These are phyloP conservation scores for Rhodotorula kratochvilovae DNA, from an alignment of 768 basidiomycete genomes.

Conservation along the genomic window DNA sequence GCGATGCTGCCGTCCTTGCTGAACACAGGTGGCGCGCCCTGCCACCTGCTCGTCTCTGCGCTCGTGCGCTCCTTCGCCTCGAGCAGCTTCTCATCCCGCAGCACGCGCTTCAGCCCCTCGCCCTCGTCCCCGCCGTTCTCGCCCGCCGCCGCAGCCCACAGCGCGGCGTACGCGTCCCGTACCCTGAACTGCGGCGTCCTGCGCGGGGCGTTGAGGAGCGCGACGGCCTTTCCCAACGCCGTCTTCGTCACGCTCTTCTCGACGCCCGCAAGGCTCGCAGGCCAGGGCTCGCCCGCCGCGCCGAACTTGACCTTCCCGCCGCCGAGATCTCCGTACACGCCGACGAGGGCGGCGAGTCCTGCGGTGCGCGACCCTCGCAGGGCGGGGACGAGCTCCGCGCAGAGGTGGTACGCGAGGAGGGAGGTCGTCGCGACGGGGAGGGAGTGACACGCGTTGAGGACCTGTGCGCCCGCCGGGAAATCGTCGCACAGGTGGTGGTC, in stretches of 20 bases:
- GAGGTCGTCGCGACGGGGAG: constrained; percentile 53
- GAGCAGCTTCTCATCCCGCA: constrained; percentile 7
- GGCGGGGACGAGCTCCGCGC: constrained; percentile 47
- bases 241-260: constrained; percentile 49
- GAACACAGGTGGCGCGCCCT: constrained; percentile 50
- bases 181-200: constrained; percentile 50
- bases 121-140: constrained; percentile 7
- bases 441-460: constrained; percentile 51
- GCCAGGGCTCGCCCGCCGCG: constrained; percentile 45
- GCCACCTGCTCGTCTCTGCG: constrained; percentile 28
- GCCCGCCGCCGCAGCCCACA: constrained; percentile 43
- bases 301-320: constrained; percentile 44
- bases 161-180: constrained; percentile 48
- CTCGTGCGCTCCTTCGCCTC: constrained; percentile 29
- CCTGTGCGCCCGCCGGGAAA: constrained; percentile 49
- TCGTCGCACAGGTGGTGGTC: constrained; percentile 54
- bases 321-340: constrained; percentile 53
- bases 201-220: constrained; percentile 52
- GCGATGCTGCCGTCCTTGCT: constrained; percentile 53
- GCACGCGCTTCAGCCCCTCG: constrained; percentile 7
- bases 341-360: constrained; percentile 51
- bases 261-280: constrained; percentile 41
- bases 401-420: constrained; percentile 52
- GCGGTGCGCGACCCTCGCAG: constrained; percentile 41
- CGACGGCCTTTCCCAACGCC: constrained; percentile 47